phyloP scores from a whole-genome alignment of 75 land plant species.

The Cryptomeria japonica region DNA sequence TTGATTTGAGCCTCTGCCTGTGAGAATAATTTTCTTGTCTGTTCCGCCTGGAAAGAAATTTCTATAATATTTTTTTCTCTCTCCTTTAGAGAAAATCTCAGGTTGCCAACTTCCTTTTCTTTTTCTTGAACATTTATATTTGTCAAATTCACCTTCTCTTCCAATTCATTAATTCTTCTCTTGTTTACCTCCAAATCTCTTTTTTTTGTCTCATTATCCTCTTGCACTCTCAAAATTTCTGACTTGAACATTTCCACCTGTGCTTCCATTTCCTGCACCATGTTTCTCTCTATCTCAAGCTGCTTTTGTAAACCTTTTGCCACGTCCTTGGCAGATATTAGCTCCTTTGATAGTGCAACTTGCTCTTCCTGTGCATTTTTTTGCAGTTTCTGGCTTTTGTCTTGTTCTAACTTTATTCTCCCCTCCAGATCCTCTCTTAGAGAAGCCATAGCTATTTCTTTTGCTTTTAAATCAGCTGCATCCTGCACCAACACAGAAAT shows the following conservation, averaged over 20 bases:
- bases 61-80: slow-evolving; percentile 42
- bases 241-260: slow-evolving; percentile 41
- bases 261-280: slow-evolving; percentile 34
- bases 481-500: slow-evolving; percentile 27
- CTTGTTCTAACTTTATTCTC: slow-evolving; percentile 47
- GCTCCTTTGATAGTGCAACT: slow-evolving; percentile 41
- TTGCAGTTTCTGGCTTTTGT: slow-evolving; percentile 43
- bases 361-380: slow-evolving; percentile 54
- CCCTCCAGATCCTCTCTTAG: slow-evolving; percentile 35
- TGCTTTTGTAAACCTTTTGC: slow-evolving; percentile 41
- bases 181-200: slow-evolving; percentile 44
- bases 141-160: slow-evolving; percentile 41
- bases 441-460: slow-evolving; percentile 33
- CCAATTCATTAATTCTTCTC: slow-evolving; percentile 21
- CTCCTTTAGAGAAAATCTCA: slow-evolving; percentile 33
- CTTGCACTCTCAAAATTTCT: slow-evolving; percentile 25
- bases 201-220: slow-evolving; percentile 49
- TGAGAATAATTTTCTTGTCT: slow-evolving; percentile 29
- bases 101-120: slow-evolving; percentile 36
- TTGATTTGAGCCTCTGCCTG: slow-evolving; percentile 29
- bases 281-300: slow-evolving; percentile 38
- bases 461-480: slow-evolving; percentile 30
- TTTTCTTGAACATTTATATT: slow-evolving; percentile 43
- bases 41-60: slow-evolving; percentile 23
- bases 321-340: slow-evolving; percentile 35